Evolutionary conservation across 805 yeast genomes (phyloP), one percentile per base, ranked within the genome.

Genomic region (Scheffersomyces lignosus): DNA sequence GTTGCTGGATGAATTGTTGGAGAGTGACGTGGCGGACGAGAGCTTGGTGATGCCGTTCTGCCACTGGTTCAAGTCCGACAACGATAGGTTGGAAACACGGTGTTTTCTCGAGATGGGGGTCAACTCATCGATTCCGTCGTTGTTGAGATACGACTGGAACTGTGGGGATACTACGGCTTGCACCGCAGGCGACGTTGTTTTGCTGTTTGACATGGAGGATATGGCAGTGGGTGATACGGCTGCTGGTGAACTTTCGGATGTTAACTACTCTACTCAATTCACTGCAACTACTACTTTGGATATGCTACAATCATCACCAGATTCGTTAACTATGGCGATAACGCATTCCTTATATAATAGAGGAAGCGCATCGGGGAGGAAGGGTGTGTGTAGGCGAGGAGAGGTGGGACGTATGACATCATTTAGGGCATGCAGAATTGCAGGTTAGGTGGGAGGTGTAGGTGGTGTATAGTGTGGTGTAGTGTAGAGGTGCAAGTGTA

Each of bases 51-150:
- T 57, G 15, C 74, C 69, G 41, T 56, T 67, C 41, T 66, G 79
- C 86, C 87, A 82, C 54, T 82, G 87, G 51, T 66, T 67, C 49
- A 70, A 58, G 55, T 83, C 91, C 4, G 84, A 75, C 31, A 83
- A 66, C 15, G 89, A 82, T 27, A 83, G 58, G 23, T 85, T 79
- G 8, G 84, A 78, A 5, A 81, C 85, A 29, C 82, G 62, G 52
- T 80, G 78, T 47, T 74, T 79, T 56, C 86, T 71, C 6, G 77
- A 66, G 35, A 73, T 67, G 3, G 90, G 90, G 36, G 73, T 74
- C 52, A 83, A 60, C 37, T 75, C 73, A 52, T 83, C 89, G 15
- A 83, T 82, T 16, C 86, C 87, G 53, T 83, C 89, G 45, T 81
- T 83, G 51, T 83, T 82, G 43, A 83, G 70, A 49, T 76, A 81